These are phyloP conservation scores for Kodamaea kakaduensis DNA, from an alignment of 805 yeast species.

Conservation along the genomic window DNA sequence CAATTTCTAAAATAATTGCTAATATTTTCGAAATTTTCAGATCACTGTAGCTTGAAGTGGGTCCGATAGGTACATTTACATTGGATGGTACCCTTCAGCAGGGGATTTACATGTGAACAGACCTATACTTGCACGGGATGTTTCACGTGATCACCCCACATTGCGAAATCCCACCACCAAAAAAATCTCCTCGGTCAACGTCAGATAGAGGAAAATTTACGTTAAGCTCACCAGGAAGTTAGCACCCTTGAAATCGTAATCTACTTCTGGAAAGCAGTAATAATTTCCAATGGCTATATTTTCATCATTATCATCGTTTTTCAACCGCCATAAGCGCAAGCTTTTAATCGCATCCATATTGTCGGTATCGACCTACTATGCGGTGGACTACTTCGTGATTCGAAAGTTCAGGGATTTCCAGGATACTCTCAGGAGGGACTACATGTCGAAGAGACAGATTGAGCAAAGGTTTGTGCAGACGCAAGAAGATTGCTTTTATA, in stretches of 20 bases:
- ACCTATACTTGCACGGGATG: not conserved
- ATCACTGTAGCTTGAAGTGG: no score
- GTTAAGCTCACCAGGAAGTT: constrained; percentile 1
- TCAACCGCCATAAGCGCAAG: constrained; percentile 38
- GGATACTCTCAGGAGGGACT: constrained; percentile 37
- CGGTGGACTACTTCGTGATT: constrained; percentile 37
- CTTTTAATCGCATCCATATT: constrained; percentile 31
- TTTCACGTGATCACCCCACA: constrained; percentile 3
- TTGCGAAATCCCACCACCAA: not conserved
- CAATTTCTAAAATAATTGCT: no score
- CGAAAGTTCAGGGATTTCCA: constrained; percentile 38
- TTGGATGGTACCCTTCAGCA: no score
- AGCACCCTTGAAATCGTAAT: not conserved
- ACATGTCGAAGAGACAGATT: constrained; percentile 47
- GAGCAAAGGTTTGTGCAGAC: constrained; percentile 85
- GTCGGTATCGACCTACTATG: constrained; percentile 32
- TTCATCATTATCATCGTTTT: constrained; percentile 36
- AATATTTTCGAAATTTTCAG: no score
- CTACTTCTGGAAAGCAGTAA: not conserved
- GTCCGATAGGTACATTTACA: no score
- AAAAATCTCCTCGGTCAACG: constrained; percentile 9
- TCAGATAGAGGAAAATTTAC: not conserved
- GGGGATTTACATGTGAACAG: no score
- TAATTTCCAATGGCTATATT: constrained; percentile 33
- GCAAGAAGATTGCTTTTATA: constrained; percentile 82